Evolutionary conservation across 1,284 basidiomycete species (phyloP), one percentile per base, ranked within the genome.

Genomic region (Sporisorium scitamineum): DNA sequence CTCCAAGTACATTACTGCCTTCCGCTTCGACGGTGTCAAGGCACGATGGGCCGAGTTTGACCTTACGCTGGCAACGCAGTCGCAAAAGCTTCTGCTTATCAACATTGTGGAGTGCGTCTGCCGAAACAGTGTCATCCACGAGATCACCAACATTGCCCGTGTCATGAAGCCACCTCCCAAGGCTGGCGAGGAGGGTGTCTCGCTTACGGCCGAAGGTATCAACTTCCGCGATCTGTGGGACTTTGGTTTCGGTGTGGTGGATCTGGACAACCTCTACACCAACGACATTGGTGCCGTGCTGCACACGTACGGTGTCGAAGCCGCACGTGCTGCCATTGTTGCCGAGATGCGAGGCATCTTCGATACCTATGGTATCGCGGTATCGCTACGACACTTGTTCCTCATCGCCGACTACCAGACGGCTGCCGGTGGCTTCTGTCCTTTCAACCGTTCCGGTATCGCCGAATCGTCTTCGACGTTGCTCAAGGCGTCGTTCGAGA

Each of bases 381-480:
- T 99, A 61, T 92, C 98, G 86, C 91, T 90, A 80, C 91, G 97
- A 61, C 97, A 99, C 88, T 88, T 99, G 61, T 95, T 95, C 83
- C 89, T 99, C 70, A 97, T 99, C 85, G 97, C 97, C 34, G 97
- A 99, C 86, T 99, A 99, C 86, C 80, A 98, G 94, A 99, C 97
- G 0, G 97, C 95, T 84, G 94, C 95, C 55, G 97, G 97, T 50
- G 94, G 93, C 26, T 99, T 96, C 88, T 94, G 93, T 86, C 95
- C 97, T 2, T 99, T 99, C 88, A 99, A 97, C 87, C 92, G 97
- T 57, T 94, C 92, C 68, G 97, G 97, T 75, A 92, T 99, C 67
- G 92, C 93, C 22, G 91, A 92, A 61, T 94, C 94, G 85, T 91
- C 94, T 9, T 97, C 95, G 27, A 94, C 96, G 4, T 89, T 99